Conservation (phyloP, 768 basidiomycete species). For the Leccinum ochraceum region DNA sequence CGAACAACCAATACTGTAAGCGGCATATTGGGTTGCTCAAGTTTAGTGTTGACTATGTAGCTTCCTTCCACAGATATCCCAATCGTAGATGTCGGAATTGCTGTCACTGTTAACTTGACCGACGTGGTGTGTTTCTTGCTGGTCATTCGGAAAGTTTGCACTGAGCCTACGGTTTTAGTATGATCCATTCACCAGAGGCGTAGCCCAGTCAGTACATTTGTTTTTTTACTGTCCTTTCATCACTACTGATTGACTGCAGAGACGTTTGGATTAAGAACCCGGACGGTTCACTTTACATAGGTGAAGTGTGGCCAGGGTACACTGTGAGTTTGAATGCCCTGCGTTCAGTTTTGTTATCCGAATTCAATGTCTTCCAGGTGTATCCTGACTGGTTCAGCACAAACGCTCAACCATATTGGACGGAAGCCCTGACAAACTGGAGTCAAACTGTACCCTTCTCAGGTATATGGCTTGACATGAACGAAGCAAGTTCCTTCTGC, state of each 20-base stretch:
- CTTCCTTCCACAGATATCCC: slow-evolving; percentile 50
- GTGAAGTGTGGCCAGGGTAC: slow-evolving; percentile 77
- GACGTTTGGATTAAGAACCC: slow-evolving; percentile 73
- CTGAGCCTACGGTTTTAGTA: slow-evolving; percentile 43
- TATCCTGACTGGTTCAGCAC: slow-evolving; percentile 61
- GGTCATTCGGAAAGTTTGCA: not conserved
- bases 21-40: not conserved
- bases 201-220: slow-evolving; percentile 54
- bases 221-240: not conserved
- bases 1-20: slow-evolving; percentile 28
- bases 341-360: not conserved
- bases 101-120: slow-evolving; percentile 55
- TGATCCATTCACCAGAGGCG: slow-evolving; percentile 61
- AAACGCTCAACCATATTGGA: slow-evolving; percentile 58
- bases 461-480: slow-evolving; percentile 72
- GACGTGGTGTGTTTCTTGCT: slow-evolving; percentile 50
- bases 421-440: slow-evolving; percentile 58
- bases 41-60: not conserved
- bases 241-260: slow-evolving; percentile 32
- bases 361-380: slow-evolving; percentile 32
- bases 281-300: slow-evolving; percentile 67
- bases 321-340: slow-evolving; percentile 43
- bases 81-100: slow-evolving; percentile 64
- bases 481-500: slow-evolving; percentile 63
- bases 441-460: slow-evolving; percentile 47